Percentiles rank a stretch among this genome's conserved stretches.
phyloP scores from a whole-genome alignment of 2,329 filamentous ascomycete genomes.

The Xylariaceae sp. region DNA sequence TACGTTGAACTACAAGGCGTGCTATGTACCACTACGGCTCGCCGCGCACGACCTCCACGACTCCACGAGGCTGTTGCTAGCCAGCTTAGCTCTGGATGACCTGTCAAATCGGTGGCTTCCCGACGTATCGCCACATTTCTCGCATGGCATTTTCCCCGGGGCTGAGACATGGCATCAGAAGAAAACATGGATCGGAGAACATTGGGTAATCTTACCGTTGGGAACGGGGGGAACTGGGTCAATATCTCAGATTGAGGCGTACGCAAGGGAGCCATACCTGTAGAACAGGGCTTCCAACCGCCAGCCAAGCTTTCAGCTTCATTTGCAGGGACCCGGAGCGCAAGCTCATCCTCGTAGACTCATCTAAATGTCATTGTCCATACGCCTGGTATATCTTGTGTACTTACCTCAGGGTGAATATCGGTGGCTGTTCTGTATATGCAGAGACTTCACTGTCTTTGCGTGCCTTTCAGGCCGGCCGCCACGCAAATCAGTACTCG shows the following conservation, averaged over 20 bases:
- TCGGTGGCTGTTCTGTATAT: too few species aligned
- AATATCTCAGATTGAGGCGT: constrained; percentile 1
- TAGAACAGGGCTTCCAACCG: neutral
- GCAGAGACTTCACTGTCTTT: too few species aligned
- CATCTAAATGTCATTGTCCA: too few species aligned
- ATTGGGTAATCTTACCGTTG: neutral
- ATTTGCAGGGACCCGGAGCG: neutral
- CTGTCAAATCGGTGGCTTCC: constrained; percentile 1
- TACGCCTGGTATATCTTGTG: too few species aligned
- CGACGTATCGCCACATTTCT: neutral
- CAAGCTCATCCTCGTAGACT: neutral
- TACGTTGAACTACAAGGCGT: too few species aligned
- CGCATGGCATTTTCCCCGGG: neutral
- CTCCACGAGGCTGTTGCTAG: neutral
- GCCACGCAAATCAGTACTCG: too few species aligned
- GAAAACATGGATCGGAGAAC: neutral
- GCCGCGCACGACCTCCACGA: too few species aligned
- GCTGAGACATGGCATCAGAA: neutral
- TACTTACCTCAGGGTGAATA: too few species aligned
- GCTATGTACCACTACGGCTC: neutral
- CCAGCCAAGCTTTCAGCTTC: neutral
- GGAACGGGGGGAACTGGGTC: neutral
- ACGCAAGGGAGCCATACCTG: neutral
- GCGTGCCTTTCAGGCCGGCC: too few species aligned
- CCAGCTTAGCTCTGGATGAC: neutral